These are phyloP conservation scores for Fusarium sp. DNA, from an alignment of 2,329 filamentous ascomycete genomes.

Conservation along the genomic window DNA sequence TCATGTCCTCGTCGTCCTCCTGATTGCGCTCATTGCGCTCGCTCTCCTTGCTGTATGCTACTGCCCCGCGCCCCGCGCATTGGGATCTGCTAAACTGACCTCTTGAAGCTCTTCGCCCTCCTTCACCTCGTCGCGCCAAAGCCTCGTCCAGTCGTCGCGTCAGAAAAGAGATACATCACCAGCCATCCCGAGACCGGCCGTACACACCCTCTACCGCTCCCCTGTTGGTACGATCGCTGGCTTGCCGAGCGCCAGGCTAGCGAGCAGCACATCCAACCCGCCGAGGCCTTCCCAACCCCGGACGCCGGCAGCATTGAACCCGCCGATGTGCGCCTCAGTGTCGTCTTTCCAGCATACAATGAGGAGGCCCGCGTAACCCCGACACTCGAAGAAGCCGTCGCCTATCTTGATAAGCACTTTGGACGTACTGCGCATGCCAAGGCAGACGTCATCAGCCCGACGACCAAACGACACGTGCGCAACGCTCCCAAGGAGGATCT, in stretches of 20 bases:
- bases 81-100: constrained; percentile 17
- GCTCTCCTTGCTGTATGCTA: constrained; percentile 52
- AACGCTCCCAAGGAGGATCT: constrained; percentile 40
- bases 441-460: constrained; percentile 33
- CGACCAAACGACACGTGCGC: constrained; percentile 48
- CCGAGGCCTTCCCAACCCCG: constrained; percentile 51
- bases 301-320: constrained; percentile 71
- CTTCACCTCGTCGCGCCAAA: constrained; percentile 80
- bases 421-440: constrained; percentile 56
- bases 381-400: constrained; percentile 90
- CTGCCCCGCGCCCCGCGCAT: constrained; percentile 6
- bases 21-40: constrained; percentile 46
- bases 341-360: constrained; percentile 96
- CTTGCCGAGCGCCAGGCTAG: constrained; percentile 65
- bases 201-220: constrained; percentile 60
- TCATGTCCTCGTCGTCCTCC: constrained; percentile 50
- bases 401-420: constrained; percentile 80
- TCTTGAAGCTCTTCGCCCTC: constrained; percentile 63
- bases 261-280: constrained; percentile 50
- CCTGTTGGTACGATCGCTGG: constrained; percentile 88
- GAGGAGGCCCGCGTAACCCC: constrained; percentile 82
- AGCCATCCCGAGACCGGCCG: constrained; percentile 64
- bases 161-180: constrained; percentile 87
- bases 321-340: constrained; percentile 83
- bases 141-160: constrained; percentile 74